Conservation (phyloP, 106 monocot genomes). For the Xerophyta viscosa region DNA sequence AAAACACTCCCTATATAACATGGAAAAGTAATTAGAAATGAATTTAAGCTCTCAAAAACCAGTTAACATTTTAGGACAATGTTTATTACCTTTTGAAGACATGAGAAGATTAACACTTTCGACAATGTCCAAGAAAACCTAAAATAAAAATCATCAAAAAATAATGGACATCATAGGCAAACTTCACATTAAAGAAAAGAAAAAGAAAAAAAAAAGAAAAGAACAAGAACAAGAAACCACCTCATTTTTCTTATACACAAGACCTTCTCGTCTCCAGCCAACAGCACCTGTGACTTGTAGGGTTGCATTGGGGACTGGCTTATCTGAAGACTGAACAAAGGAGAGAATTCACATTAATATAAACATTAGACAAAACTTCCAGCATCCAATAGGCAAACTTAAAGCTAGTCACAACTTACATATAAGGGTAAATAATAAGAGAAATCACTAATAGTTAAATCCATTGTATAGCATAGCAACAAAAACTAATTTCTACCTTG, state of each 20-base stretch:
- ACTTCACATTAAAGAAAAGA: too few relatives aligned
- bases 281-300: slow-evolving; percentile 99
- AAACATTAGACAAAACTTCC: too few relatives aligned
- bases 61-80: too few relatives aligned
- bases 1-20: slow-evolving; percentile 77
- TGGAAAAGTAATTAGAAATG: slow-evolving; percentile 2
- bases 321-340: slow-evolving; percentile 68
- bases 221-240: too few relatives aligned
- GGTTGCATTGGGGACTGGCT: slow-evolving; percentile 94
- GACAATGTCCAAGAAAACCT: slow-evolving; percentile 99
- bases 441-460: not conserved
- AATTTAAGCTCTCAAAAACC: too few relatives aligned
- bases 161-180: not conserved
- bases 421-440: not conserved
- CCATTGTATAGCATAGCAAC: not conserved
- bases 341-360: too few relatives aligned
- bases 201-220: too few relatives aligned
- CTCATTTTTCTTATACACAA: slow-evolving; percentile 98
- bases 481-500: slow-evolving; percentile 39
- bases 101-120: slow-evolving; percentile 99
- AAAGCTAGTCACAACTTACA: too few relatives aligned
- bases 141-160: slow-evolving; percentile 5
- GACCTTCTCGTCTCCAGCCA: slow-evolving; percentile 99
- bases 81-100: slow-evolving; percentile 89
- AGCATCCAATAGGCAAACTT: too few relatives aligned